phyloP scores from a whole-genome alignment of 768 basidiomycete genomes.

The Cystobasidiopsis lactophilus region DNA sequence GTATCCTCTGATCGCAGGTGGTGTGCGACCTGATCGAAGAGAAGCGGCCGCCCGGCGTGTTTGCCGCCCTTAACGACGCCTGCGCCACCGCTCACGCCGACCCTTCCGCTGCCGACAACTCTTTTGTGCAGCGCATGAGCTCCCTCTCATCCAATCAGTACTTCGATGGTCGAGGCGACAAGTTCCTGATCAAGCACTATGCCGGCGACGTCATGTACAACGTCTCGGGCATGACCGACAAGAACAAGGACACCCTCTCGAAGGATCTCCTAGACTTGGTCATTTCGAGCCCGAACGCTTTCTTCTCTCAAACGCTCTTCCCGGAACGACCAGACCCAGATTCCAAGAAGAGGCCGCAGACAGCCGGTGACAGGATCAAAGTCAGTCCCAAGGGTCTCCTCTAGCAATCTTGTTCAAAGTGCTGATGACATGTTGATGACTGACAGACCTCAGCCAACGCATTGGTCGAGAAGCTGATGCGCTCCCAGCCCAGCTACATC shows the following conservation, averaged over 20 bases:
- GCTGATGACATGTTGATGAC: no score
- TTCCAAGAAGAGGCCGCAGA: constrained; percentile 93
- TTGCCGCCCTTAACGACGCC: constrained; percentile 95
- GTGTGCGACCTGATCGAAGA: constrained; percentile 98
- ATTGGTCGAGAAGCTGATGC: constrained; percentile 92
- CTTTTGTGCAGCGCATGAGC: constrained; percentile 77
- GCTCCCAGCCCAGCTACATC: constrained; percentile 89
- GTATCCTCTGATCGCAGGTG: constrained; percentile 28
- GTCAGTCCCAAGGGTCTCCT: constrained; percentile 25
- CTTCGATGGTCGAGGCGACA: constrained; percentile 79
- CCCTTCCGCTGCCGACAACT: constrained; percentile 82
- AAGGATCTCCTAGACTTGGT: constrained; percentile 86
- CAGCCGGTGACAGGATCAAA: constrained; percentile 95
- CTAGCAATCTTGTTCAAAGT: neutral
- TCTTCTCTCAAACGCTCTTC: constrained; percentile 72
- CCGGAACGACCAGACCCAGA: constrained; percentile 85
- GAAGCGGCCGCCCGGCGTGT: constrained; percentile 83
- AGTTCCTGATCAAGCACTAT: constrained; percentile 90
- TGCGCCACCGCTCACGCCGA: constrained; percentile 97
- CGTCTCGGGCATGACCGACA: constrained; percentile 93
- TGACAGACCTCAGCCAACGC: constrained; percentile 69
- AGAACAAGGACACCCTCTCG: constrained; percentile 93
- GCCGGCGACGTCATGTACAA: constrained; percentile 99
- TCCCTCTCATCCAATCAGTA: constrained; percentile 57
- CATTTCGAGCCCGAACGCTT: constrained; percentile 53